Evolutionary conservation across 176 grass and related monocot genomes (phyloP).

Genomic region (Paspalum notatum): DNA sequence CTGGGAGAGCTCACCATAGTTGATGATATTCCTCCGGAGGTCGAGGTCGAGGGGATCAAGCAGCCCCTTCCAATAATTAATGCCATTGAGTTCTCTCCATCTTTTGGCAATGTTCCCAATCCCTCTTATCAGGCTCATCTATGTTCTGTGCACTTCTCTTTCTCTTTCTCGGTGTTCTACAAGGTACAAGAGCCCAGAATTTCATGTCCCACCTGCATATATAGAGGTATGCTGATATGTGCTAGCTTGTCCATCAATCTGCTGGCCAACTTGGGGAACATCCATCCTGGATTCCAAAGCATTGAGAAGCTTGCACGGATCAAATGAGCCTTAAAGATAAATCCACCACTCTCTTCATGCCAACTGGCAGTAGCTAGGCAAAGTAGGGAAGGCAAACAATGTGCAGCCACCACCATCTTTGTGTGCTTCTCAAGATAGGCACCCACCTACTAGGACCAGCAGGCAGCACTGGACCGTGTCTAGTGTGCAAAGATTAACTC

Average conservation of each 20-base stretch:
- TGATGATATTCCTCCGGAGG: constrained; percentile 74
- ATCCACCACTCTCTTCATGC: constrained; percentile 11
- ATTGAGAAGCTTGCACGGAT: constrained; percentile 70
- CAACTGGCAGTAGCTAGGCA: constrained; percentile 18
- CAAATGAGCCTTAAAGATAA: constrained; percentile 44
- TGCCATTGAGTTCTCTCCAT: constrained; percentile 77
- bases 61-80: constrained; percentile 75
- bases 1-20: constrained; percentile 75
- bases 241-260: constrained; percentile 34
- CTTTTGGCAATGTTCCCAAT: constrained; percentile 64
- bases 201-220: constrained; percentile 26
- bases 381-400: constrained; percentile 31
- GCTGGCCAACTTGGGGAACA: constrained; percentile 35
- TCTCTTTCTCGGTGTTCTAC: constrained; percentile 36
- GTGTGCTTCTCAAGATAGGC: constrained; percentile 36
- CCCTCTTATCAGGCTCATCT: constrained; percentile 37
- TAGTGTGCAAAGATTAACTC: constrained; percentile 2
- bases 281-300: constrained; percentile 55
- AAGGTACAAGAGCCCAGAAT: constrained; percentile 15
- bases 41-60: constrained; percentile 69
- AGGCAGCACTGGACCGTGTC: constrained; percentile 15
- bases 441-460: constrained; percentile 22
- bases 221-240: constrained; percentile 21
- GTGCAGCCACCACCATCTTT: constrained; percentile 37
- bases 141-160: constrained; percentile 20